phyloP scores from a whole-genome alignment of 2,329 filamentous ascomycete species.

The Aspergillus pseudonomiae region DNA sequence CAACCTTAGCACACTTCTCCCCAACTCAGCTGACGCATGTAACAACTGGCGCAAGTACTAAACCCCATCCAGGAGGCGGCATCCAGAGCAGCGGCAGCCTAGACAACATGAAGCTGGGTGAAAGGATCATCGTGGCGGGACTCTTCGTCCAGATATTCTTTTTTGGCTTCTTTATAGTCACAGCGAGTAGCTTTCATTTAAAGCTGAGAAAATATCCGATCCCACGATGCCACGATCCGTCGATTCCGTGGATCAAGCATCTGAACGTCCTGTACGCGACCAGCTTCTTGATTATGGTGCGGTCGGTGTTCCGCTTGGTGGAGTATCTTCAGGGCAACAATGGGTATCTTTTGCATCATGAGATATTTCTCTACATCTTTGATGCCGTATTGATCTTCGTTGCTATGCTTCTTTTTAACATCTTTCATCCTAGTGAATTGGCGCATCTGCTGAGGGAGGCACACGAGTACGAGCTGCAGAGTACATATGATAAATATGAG shows the following conservation, averaged over 20 bases:
- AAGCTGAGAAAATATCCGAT: conserved; percentile 10
- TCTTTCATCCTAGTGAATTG: conserved; percentile 4
- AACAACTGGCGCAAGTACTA: no score
- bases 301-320: conserved; percentile 14
- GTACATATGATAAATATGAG: no score
- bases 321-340: conserved; percentile 12
- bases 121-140: conserved; percentile 56
- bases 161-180: conserved; percentile 57
- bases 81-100: conserved; percentile 16
- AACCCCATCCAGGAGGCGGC: not conserved
- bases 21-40: accelerated
- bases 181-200: conserved; percentile 8
- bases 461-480: no score
- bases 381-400: conserved; percentile 20
- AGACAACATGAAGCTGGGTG: conserved; percentile 17
- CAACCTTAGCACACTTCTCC: no score
- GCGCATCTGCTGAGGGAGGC: no score
- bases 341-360: conserved; percentile 10
- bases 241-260: conserved; percentile 12
- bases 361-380: conserved; percentile 19
- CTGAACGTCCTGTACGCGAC: conserved; percentile 16
- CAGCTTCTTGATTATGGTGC: conserved; percentile 16
- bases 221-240: not conserved
- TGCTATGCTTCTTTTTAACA: conserved; percentile 13
- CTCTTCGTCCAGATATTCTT: conserved; percentile 61